phyloP scores from a whole-genome alignment of 192 early-diverging fungal species.

The Coemansia sp. region DNA sequence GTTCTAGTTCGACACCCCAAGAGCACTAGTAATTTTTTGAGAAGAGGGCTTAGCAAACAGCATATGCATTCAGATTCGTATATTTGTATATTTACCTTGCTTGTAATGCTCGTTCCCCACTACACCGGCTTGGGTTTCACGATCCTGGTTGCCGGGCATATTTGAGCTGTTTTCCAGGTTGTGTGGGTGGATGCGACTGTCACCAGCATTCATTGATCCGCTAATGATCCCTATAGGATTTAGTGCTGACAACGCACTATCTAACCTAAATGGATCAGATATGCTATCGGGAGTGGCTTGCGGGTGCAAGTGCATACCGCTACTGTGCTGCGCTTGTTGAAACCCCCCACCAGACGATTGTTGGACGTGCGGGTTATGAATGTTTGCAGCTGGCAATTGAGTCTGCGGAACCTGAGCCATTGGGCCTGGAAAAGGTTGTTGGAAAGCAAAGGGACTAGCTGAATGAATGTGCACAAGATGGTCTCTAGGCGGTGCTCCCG shows the following conservation, averaged over 20 bases:
- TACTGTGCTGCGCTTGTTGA: conserved; percentile 10
- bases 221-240: conserved; percentile 8
- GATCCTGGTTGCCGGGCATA: conserved; percentile 17
- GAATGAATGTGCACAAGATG: conserved; percentile 16
- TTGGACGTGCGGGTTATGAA: neutral
- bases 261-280: conserved; percentile 24
- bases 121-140: neutral
- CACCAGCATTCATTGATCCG: neutral
- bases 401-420: conserved; percentile 17
- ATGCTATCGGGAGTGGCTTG: conserved; percentile 5
- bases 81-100: conserved; percentile 26
- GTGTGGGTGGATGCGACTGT: conserved; percentile 2
- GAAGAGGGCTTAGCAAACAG: neutral
- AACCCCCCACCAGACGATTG: conserved; percentile 8
- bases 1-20: neutral
- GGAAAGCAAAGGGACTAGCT: conserved; percentile 20
- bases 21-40: neutral
- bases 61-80: neutral
- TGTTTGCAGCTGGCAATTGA: conserved; percentile 19
- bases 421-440: conserved; percentile 24
- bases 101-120: conserved; percentile 23
- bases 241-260: conserved; percentile 20
- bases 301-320: conserved; percentile 8
- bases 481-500: conserved; percentile 8
- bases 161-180: neutral